Evolutionary conservation across 495 filamentous ascomycete species (phyloP).

Genomic region (Penicillium turbatum): DNA sequence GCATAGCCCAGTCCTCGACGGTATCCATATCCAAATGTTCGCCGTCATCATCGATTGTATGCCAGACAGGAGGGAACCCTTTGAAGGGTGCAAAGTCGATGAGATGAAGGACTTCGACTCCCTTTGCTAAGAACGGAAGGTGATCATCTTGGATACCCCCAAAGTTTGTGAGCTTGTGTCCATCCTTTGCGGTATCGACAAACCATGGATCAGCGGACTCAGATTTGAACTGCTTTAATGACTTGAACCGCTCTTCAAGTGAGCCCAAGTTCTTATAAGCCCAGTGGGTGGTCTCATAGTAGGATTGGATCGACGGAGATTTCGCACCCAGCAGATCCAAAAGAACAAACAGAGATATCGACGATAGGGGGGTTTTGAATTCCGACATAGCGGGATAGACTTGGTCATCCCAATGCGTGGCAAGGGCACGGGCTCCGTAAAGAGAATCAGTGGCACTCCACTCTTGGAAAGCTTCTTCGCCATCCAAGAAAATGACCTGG

Average conservation of each 20-base stretch:
- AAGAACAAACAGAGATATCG: constrained; percentile 88
- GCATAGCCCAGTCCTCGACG: constrained; percentile 79
- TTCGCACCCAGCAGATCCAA: constrained; percentile 79
- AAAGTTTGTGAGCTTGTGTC: constrained; percentile 39
- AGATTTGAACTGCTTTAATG: constrained; percentile 49
- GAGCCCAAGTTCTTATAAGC: constrained; percentile 69
- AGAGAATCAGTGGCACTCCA: constrained; percentile 81
- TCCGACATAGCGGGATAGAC: constrained; percentile 65
- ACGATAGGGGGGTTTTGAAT: constrained; percentile 65
- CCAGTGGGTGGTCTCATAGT: constrained; percentile 89
- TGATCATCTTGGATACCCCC: constrained; percentile 78
- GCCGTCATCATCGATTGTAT: constrained; percentile 76
- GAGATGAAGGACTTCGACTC: constrained; percentile 83
- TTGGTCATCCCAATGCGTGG: constrained; percentile 65
- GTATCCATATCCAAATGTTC: constrained; percentile 80
- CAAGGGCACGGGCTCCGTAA: constrained; percentile 80
- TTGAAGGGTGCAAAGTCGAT: constrained; percentile 59
- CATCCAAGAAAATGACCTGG: constrained; percentile 87
- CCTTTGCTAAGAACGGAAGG: constrained; percentile 76
- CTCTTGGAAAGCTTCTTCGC: constrained; percentile 81
- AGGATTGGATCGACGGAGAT: constrained; percentile 68
- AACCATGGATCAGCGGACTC: constrained; percentile 42
- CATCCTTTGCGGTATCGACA: constrained; percentile 50
- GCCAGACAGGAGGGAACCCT: constrained; percentile 81
- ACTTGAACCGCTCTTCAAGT: constrained; percentile 67